A percentile compares a stretch with the other conserved stretches of the same genome.
Evolutionary conservation across 192 early-diverging fungal genomes (phyloP).

Genomic region (Linnemannia elongata): DNA sequence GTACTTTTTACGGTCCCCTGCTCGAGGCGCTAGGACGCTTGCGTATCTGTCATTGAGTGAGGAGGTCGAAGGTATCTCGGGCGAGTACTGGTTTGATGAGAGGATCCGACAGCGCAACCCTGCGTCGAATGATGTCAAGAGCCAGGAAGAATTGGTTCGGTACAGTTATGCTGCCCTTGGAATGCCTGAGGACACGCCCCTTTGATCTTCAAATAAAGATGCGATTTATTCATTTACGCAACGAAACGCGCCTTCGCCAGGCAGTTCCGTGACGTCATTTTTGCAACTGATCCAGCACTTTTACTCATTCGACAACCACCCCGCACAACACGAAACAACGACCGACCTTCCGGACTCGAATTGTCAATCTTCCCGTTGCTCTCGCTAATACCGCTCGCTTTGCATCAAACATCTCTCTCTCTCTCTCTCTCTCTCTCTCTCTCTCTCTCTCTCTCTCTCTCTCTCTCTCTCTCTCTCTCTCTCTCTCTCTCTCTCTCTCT

Average conservation of each 20-base stretch:
- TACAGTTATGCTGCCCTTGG: conserved; percentile 37
- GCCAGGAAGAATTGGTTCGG: conserved; percentile 28
- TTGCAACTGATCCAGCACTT: no score
- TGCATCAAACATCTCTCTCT: background rate
- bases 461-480: background rate
- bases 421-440: background rate
- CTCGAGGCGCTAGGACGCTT: conserved; percentile 37
- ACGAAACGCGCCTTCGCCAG: no score
- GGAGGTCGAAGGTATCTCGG: conserved; percentile 52
- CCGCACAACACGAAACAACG: background rate
- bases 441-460: background rate
- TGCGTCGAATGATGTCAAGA: conserved; percentile 21
- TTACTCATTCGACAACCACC: background rate
- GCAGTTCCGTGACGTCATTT: no score
- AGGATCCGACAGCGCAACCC: conserved; percentile 48
- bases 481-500: background rate
- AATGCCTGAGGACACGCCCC: conserved; percentile 1
- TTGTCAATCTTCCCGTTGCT: background rate
- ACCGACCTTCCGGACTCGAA: background rate
- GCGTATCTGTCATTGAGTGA: conserved; percentile 43
- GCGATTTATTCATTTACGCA: no score
- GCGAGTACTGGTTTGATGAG: conserved; percentile 56
- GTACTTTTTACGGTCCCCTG: conserved; percentile 28
- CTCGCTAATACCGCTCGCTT: background rate
- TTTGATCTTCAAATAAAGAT: background rate